Evolutionary conservation across 2,329 filamentous ascomycete species (phyloP), one percentile per base, ranked within the genome.

Genomic region (Penicillium sp.): DNA sequence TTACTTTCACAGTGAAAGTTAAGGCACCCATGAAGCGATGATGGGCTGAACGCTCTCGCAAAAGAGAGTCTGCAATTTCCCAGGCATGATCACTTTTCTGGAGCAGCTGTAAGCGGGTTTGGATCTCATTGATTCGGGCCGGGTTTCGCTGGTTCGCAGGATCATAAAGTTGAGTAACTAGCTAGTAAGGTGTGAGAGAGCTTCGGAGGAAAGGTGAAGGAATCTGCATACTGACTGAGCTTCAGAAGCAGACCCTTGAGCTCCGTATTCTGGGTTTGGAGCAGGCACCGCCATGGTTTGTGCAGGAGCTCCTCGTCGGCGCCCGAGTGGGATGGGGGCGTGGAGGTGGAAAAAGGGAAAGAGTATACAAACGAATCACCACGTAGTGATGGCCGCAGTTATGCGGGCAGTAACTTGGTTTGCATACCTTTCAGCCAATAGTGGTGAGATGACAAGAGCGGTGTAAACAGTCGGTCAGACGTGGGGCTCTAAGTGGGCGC

Each of bases 1-100:
- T 96, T 43, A 97, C 79, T 69, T 97, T 98, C 55, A 97, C 81
- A 35, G 88, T 94, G 51, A 96, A 84, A 0, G 91, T 97, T 43
- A 96, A 75, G 19, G 90, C 91, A 10, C 88, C 93, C 61, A 94
- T 95, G 68, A 97, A 97, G 50, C 86, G 84, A 52, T 93, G 80
- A 56, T 90, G 51, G 6, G 43, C 84, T 45, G 85, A 78, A 51
- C 87, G 81, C 15, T 78, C 70, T 35, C 72, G 72, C 8, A 96
- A 72, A 10, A 97, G 74, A 36, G 80, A 79, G 58, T 91, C 83
- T 14, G 88, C 89, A 31, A 96, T 76, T 40, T 85, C 77, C 93
- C 93, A 98, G 39, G 89, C 91, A 56, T 87, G 76, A 2, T 83
- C 74, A 2, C 87, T 86, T 52, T 81, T 81, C 60, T 97, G 93